Evolutionary conservation across 176 grass and related monocot species (phyloP).

Genomic region (Eleusine indica): DNA sequence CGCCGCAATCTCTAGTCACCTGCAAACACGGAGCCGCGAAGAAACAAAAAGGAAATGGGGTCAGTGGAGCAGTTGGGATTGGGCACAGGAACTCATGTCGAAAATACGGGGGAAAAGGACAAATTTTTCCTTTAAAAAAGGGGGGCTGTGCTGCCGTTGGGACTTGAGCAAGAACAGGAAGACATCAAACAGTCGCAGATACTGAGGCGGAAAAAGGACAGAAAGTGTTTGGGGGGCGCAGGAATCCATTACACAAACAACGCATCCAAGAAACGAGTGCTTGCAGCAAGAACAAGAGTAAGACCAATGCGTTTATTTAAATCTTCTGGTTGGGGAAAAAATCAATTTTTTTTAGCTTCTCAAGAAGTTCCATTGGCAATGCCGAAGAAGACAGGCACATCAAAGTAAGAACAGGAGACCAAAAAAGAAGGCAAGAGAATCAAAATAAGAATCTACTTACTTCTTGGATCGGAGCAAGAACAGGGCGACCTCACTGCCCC

Average conservation of each 20-base stretch:
- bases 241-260: background rate
- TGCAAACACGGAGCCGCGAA: constrained; percentile 37
- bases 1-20: constrained; percentile 29
- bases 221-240: background rate
- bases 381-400: constrained; percentile 42
- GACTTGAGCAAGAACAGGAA: constrained; percentile 51
- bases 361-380: constrained; percentile 43
- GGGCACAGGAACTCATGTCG: constrained; percentile 14
- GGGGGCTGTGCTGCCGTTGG: constrained; percentile 1
- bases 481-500: background rate
- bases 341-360: constrained; percentile 7
- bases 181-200: constrained; percentile 25
- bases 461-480: constrained; percentile 35
- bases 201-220: constrained; percentile 16
- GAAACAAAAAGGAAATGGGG: background rate
- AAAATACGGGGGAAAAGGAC: constrained; percentile 21
- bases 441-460: constrained; percentile 28
- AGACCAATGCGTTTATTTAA: background rate
- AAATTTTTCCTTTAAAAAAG: constrained; percentile 37
- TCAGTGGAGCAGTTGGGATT: constrained; percentile 44
- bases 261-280: constrained; percentile 8
- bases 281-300: constrained; percentile 11
- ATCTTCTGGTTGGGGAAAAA: background rate
- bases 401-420: constrained; percentile 16
- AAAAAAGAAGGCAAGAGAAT: background rate